Base-by-base conservation (phyloP, 805 yeast species). In the Wickerhamomyces subpelliculosus region DNA sequence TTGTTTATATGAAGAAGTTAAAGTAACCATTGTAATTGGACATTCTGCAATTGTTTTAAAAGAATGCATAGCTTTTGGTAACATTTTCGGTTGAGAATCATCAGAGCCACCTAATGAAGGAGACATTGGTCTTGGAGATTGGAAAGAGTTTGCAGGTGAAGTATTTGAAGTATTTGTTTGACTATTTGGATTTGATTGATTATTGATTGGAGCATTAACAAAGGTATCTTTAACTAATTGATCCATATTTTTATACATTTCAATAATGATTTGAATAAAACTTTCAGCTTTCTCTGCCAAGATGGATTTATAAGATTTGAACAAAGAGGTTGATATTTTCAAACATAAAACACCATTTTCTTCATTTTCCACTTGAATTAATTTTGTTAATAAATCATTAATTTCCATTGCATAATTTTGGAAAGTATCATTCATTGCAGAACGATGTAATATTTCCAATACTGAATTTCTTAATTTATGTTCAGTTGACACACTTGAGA, bases 21-120 rank as follows among this genome's bases (percentile, higher is more conserved):
- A 67, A 8, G 96, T 78, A 4, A 93, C 98, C 80, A 93, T 84
- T 4, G 96, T 88, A 28, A 93, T 90, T 9, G 99, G 99, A 56
- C 97, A 89, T 58, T 93, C 99, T 0, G 96, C 85, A 42, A 93
- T 71, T 12, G 90, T 86, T 56, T 88, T 89, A 70, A 93, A 90
- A 1, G 97, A 88, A 46, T 59, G 70, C 73, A 85, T 73, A 5
- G 96, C 82, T 44, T 72, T 74, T 32, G 72, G 72, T 38, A 88
- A 66, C 3, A 72, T 64, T 41, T 78, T 78, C 8, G 73, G 55
- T 17, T 64, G 44, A 25, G 67, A 44, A 8, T 68, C 72, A 24
- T 64, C 67, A 5, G 41, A 36, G 12, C 57, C 53, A 6, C 27
- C 57, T 25, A 67, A 54, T 6, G 71, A 59, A 1, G 80, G 68